Conservation (phyloP, 352 stramenopile species). For the Globisporangium paddicum region DNA sequence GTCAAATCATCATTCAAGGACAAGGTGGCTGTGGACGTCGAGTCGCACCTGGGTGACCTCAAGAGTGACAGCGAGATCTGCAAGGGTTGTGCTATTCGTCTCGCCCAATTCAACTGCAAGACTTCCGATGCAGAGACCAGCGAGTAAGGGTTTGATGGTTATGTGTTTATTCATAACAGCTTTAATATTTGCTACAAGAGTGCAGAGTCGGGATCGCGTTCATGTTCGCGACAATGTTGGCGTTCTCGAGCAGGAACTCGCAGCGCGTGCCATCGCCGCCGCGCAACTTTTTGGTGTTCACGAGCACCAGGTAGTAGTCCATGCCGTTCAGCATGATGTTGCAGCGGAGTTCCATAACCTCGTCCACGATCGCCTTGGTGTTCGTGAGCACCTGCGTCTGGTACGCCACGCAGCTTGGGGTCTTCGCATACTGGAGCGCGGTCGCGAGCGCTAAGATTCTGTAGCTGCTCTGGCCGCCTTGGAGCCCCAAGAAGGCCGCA, state of each 20-base stretch:
- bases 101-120: no score
- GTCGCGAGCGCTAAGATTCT: conserved; percentile 98
- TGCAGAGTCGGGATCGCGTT: conserved; percentile 97
- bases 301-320: conserved; percentile 97
- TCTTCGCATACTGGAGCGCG: conserved; percentile 94
- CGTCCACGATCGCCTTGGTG: conserved; percentile 82
- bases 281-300: conserved; percentile 94
- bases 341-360: conserved; percentile 92
- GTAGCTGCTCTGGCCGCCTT: conserved; percentile 99
- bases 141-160: no score
- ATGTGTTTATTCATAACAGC: no score
- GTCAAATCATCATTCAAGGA: no score
- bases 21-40: no score
- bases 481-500: conserved; percentile 97
- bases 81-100: no score
- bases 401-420: conserved; percentile 96
- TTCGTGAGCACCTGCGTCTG: conserved; percentile 95
- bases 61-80: no score
- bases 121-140: no score
- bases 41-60: no score
- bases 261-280: conserved; percentile 94
- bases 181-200: no score
- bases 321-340: conserved; percentile 96
- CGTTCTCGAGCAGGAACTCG: conserved; percentile 95
- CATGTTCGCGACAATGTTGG: conserved; percentile 98